These are phyloP conservation scores for Alternaria conjuncta DNA, from an alignment of 2,329 filamentous ascomycete genomes.

Conservation along the genomic window DNA sequence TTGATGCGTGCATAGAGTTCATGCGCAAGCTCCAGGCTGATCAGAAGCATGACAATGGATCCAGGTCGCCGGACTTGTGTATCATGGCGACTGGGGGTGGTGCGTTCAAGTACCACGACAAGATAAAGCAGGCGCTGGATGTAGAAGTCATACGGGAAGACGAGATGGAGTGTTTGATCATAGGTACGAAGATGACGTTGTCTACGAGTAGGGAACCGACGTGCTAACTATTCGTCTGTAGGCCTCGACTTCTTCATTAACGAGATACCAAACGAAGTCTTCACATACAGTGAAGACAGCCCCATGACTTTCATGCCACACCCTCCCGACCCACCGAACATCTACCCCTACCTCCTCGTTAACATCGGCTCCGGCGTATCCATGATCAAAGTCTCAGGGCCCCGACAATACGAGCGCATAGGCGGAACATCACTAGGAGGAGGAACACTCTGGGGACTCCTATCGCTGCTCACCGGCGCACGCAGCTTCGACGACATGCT, in stretches of 20 bases:
- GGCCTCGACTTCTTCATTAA: constrained; percentile 99
- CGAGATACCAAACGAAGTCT: constrained; percentile 95
- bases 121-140: constrained; percentile 79
- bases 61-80: constrained; percentile 73
- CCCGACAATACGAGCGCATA: constrained; percentile 84
- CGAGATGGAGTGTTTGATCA: constrained; percentile 98
- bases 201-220: background rate
- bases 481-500: constrained; percentile 98
- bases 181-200: constrained; percentile 63
- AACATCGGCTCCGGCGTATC: constrained; percentile 98
- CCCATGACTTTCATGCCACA: constrained; percentile 89
- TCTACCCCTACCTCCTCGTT: constrained; percentile 96
- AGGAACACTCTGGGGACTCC: constrained; percentile 95
- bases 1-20: constrained; percentile 92
- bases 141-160: constrained; percentile 92
- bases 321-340: constrained; percentile 64
- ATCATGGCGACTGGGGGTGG: constrained; percentile 97
- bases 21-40: constrained; percentile 85
- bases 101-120: constrained; percentile 96
- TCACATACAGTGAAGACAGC: constrained; percentile 84
- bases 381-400: constrained; percentile 95
- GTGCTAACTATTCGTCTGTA: constrained; percentile 40
- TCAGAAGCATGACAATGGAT: constrained; percentile 77
- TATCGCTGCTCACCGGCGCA: constrained; percentile 91
- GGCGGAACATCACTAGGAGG: constrained; percentile 94